Percentiles rank a stretch among this genome's conserved stretches.
These are phyloP conservation scores for Neurospora sp. DNA, from an alignment of 2,329 filamentous ascomycete genomes.

Conservation along the genomic window DNA sequence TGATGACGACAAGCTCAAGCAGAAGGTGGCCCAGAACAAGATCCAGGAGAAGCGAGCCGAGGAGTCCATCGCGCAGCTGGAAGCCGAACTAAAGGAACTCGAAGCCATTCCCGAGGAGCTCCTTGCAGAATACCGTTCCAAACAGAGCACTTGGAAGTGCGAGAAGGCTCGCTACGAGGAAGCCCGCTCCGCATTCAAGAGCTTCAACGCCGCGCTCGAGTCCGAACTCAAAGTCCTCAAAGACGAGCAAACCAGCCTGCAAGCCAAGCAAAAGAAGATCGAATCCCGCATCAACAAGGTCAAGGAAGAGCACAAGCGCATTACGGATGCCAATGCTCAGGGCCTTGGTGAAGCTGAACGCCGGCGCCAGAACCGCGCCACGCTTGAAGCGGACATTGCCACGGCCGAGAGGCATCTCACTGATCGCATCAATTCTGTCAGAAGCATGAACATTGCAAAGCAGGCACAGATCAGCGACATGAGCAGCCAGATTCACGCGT, in stretches of 20 bases:
- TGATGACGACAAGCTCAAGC: constrained; percentile 65
- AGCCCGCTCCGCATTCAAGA: constrained; percentile 43
- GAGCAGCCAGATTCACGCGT: constrained; percentile 28
- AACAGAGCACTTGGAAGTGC: constrained; percentile 41
- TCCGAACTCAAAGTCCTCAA: constrained; percentile 53
- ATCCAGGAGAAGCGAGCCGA: constrained; percentile 59
- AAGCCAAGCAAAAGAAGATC: constrained; percentile 64
- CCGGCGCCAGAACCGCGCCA: constrained; percentile 39
- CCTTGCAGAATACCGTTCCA: constrained; percentile 43
- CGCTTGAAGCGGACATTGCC: constrained; percentile 36
- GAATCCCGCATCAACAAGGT: constrained; percentile 62
- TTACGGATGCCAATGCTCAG: constrained; percentile 58
- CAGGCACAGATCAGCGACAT: constrained; percentile 29
- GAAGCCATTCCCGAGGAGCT: constrained; percentile 57
- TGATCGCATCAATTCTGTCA: constrained; percentile 29
- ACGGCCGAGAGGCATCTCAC: constrained; percentile 35
- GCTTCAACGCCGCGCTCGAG: constrained; percentile 52
- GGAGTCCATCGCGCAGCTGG: constrained; percentile 25
- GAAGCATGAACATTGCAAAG: constrained; percentile 27
- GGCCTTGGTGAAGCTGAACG: constrained; percentile 56
- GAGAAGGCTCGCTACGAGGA: constrained; percentile 53
- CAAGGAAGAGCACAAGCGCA: constrained; percentile 60
- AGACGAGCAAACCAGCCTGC: constrained; percentile 52
- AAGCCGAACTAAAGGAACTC: constrained; percentile 55
- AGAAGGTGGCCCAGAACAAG: constrained; percentile 66